Evolutionary conservation across 257 asterid species (phyloP).

Genomic region (Solanum bulbocastanum): DNA sequence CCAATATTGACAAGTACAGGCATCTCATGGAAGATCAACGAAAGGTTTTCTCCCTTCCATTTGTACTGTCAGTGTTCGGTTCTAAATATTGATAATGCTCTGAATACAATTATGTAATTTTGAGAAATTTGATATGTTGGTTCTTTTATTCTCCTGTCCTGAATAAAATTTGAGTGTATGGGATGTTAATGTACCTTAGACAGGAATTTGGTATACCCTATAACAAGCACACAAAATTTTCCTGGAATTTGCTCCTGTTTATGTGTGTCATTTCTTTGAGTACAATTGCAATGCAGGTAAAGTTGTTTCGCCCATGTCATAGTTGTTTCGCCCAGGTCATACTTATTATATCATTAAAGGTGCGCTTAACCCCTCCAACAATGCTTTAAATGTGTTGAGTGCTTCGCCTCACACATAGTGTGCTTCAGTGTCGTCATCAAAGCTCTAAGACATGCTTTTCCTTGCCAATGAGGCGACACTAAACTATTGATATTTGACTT

Average conservation of each 20-base stretch:
- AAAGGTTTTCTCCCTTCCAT: constrained; percentile 34
- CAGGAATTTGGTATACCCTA: neutral
- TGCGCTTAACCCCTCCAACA: neutral
- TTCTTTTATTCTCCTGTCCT: neutral
- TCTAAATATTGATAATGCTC: neutral
- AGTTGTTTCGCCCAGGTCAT: neutral
- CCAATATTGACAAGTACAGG: constrained; percentile 77
- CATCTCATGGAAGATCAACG: constrained; percentile 77
- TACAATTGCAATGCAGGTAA: neutral
- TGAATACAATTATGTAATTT: neutral
- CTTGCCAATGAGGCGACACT: neutral
- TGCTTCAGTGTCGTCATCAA: neutral
- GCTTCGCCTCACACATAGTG: neutral
- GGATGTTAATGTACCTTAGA: neutral
- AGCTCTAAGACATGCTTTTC: neutral
- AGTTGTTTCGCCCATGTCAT: neutral
- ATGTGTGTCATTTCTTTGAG: neutral
- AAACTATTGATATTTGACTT: neutral
- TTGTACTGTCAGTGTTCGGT: neutral
- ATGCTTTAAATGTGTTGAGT: neutral
- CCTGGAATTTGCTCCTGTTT: neutral
- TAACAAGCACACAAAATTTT: neutral
- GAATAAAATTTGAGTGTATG: neutral
- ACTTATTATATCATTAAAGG: too few relatives aligned
- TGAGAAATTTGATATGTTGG: neutral